These are phyloP conservation scores for Allantophomopsis lycopodina DNA, from an alignment of 2,329 filamentous ascomycete genomes.

Conservation along the genomic window DNA sequence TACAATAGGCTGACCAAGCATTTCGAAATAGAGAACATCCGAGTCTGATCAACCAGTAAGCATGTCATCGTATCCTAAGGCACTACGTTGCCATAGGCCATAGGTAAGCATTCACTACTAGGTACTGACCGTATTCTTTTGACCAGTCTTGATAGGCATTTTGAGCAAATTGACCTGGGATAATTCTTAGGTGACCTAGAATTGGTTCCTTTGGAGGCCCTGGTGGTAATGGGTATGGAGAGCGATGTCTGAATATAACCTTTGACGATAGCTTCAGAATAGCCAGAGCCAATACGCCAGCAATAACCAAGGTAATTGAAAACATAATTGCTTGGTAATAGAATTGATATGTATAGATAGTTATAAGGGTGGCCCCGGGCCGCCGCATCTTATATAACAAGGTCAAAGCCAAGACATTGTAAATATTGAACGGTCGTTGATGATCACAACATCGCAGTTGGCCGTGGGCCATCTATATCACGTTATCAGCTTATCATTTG, in stretches of 20 bases:
- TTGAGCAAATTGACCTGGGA: constrained; percentile 9
- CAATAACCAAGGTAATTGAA: too few species aligned
- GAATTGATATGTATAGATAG: too few species aligned
- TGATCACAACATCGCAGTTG: too few species aligned
- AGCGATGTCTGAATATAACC: neutral
- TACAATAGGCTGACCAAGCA: constrained; percentile 19
- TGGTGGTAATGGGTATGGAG: constrained; percentile 9
- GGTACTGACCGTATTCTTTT: constrained; percentile 8
- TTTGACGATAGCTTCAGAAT: neutral
- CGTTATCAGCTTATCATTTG: too few species aligned
- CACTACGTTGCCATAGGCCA: neutral
- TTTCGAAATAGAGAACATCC: constrained; percentile 7
- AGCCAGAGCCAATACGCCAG: neutral
- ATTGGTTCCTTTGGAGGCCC: constrained; percentile 12
- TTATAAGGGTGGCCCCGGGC: too few species aligned
- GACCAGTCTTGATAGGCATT: constrained; percentile 10
- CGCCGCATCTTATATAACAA: too few species aligned
- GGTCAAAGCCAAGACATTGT: too few species aligned
- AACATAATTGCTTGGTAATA: too few species aligned
- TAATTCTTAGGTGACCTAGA: constrained; percentile 11
- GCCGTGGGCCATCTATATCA: too few species aligned
- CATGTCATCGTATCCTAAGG: constrained; percentile 2
- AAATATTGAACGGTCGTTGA: too few species aligned
- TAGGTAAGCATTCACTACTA: constrained; percentile 2
- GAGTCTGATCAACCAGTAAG: neutral